Evolutionary conservation across 208 protist species (phyloP).

Genomic region (Trypanosoma platydactyli): DNA sequence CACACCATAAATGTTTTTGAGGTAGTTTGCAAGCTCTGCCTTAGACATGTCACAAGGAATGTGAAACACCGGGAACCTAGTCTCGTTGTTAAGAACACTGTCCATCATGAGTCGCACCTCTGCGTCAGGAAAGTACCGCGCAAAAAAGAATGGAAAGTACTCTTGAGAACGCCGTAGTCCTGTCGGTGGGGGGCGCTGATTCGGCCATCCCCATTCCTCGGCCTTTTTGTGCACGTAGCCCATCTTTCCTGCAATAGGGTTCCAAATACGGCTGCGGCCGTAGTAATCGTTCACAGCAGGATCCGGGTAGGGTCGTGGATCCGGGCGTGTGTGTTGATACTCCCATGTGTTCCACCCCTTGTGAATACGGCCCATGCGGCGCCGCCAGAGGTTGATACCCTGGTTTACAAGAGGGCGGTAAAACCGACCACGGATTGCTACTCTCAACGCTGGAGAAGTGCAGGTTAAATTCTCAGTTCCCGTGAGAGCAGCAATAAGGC

Average conservation of each 20-base stretch:
- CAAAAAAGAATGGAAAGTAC: conserved; percentile 82
- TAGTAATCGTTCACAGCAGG: conserved; percentile 88
- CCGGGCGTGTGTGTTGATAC: conserved; percentile 66
- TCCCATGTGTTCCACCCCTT: conserved; percentile 73
- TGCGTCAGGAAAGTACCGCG: conserved; percentile 78
- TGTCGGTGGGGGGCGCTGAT: conserved; percentile 70
- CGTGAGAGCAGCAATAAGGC: not conserved
- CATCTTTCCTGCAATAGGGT: conserved; percentile 84
- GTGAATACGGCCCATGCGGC: conserved; percentile 78
- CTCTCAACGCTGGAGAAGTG: conserved; percentile 13
- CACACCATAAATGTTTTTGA: conserved; percentile 83
- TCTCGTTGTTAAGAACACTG: conserved; percentile 89
- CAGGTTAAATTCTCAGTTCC: not conserved
- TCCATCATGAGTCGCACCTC: conserved; percentile 81
- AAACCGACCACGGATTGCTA: conserved; percentile 51
- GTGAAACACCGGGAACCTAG: conserved; percentile 73
- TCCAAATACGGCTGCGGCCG: conserved; percentile 78
- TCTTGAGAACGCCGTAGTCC: conserved; percentile 75
- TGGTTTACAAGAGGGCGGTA: conserved; percentile 82
- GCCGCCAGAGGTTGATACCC: conserved; percentile 82
- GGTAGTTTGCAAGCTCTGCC: conserved; percentile 84
- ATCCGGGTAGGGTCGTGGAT: conserved; percentile 86
- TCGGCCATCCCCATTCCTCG: conserved; percentile 81
- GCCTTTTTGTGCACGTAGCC: conserved; percentile 76
- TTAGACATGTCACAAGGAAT: conserved; percentile 86